Evolutionary conservation across 768 basidiomycete species (phyloP).

Genomic region (Termitomyces sp.): DNA sequence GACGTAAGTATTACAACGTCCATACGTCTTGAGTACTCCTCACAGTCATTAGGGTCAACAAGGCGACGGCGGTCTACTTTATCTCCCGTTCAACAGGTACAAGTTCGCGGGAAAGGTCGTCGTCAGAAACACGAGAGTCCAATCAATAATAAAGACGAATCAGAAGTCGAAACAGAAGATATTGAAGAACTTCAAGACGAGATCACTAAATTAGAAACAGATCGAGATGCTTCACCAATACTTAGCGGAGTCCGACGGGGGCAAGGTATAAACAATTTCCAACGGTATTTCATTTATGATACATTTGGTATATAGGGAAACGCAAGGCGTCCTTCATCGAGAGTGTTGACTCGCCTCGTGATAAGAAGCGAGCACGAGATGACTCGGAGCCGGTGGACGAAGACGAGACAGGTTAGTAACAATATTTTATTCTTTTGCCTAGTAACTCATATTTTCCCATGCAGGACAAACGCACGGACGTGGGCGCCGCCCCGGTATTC

Average conservation of each 20-base stretch:
- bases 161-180: slow-evolving; percentile 17
- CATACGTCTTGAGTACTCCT: background rate
- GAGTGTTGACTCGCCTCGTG: slow-evolving; percentile 39
- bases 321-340: slow-evolving; percentile 58
- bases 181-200: slow-evolving; percentile 21
- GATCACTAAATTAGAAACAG: slow-evolving; percentile 26
- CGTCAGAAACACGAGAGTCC: slow-evolving; percentile 18
- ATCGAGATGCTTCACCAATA: slow-evolving; percentile 25
- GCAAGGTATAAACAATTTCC: slow-evolving; percentile 20
- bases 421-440: background rate
- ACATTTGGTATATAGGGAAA: slow-evolving; percentile 41
- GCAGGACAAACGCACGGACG: slow-evolving; percentile 24
- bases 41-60: slow-evolving; percentile 28
- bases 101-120: slow-evolving; percentile 23
- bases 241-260: slow-evolving; percentile 20
- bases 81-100: slow-evolving; percentile 23
- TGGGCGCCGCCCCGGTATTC: slow-evolving; percentile 28
- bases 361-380: slow-evolving; percentile 57
- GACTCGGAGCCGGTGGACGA: slow-evolving; percentile 66
- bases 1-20: slow-evolving; percentile 23
- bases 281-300: background rate
- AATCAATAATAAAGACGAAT: slow-evolving; percentile 8
- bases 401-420: slow-evolving; percentile 47
- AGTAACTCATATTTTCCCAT: background rate
- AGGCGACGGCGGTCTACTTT: slow-evolving; percentile 34